Conservation (phyloP, 352 stramenopile species). For the Phytophthora litchii region DNA sequence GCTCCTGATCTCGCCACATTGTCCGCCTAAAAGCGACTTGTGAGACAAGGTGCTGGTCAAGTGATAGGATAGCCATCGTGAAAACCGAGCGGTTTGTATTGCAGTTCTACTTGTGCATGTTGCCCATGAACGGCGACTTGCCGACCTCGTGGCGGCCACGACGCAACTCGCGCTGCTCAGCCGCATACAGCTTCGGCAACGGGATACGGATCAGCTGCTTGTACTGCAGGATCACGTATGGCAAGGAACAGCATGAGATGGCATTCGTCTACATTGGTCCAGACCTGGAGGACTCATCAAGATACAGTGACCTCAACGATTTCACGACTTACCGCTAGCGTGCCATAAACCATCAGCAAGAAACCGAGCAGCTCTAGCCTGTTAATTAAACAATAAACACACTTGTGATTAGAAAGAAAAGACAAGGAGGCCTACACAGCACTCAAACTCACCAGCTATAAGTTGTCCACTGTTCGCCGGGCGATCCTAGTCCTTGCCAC, state of each 20-base stretch:
- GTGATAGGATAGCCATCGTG: slow-evolving; percentile 1
- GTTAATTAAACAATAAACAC: slow-evolving; percentile 4
- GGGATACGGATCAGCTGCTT: slow-evolving; percentile 79
- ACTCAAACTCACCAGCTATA: slow-evolving; percentile 64
- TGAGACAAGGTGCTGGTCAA: slow-evolving; percentile 23
- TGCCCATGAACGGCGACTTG: slow-evolving; percentile 83
- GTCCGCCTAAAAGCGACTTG: slow-evolving; percentile 27
- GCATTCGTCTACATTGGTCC: slow-evolving; percentile 4
- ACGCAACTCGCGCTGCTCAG: slow-evolving; percentile 47
- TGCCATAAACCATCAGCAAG: slow-evolving; percentile 82
- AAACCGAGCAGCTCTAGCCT: slow-evolving; percentile 80
- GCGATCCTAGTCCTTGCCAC: slow-evolving; percentile 62
- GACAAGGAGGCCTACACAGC: background rate
- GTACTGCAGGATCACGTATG: slow-evolving; percentile 52
- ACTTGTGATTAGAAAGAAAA: slow-evolving; percentile 10
- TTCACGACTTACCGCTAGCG: slow-evolving; percentile 60
- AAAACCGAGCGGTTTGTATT: slow-evolving; percentile 14
- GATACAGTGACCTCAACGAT: slow-evolving; percentile 4
- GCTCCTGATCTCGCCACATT: slow-evolving; percentile 31
- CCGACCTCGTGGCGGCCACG: slow-evolving; percentile 29
- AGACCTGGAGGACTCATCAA: slow-evolving; percentile 5
- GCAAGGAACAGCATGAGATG: slow-evolving; percentile 2
- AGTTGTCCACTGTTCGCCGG: slow-evolving; percentile 72
- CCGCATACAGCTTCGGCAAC: slow-evolving; percentile 48
- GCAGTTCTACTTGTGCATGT: slow-evolving; percentile 69